A percentile compares a stretch with the other conserved stretches of the same genome.
Evolutionary conservation across 106 monocot species (phyloP).

Genomic region (Hemerocallis citrina): DNA sequence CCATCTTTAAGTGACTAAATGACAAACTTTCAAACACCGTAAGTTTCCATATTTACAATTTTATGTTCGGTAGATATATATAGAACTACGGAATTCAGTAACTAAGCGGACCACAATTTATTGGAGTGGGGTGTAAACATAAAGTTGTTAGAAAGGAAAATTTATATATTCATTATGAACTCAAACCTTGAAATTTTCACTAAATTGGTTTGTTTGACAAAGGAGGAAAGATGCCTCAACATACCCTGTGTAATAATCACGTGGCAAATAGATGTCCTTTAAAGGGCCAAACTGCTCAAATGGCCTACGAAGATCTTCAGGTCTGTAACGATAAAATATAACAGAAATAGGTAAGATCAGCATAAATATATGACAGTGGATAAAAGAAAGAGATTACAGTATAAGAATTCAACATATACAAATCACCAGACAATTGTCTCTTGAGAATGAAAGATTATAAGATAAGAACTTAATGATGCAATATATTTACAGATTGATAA

Average conservation of each 20-base stretch:
- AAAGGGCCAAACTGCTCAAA: conserved; percentile 94
- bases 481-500: neutral
- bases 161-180: neutral
- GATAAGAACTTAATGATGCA: neutral
- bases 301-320: conserved; percentile 87
- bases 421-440: too few relatives aligned
- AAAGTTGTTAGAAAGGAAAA: neutral
- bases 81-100: neutral
- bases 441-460: too few relatives aligned
- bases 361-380: too few relatives aligned
- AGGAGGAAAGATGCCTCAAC: conserved; percentile 1
- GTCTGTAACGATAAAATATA: conserved; percentile 32
- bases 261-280: conserved; percentile 91
- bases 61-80: neutral
- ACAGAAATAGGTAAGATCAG: too few relatives aligned
- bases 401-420: too few relatives aligned
- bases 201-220: neutral
- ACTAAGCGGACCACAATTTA: neutral
- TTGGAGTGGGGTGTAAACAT: neutral
- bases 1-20: neutral
- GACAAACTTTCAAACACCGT: neutral
- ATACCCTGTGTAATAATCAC: conserved; percentile 94
- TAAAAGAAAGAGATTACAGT: too few relatives aligned
- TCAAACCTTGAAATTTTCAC: neutral
- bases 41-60: neutral